These are phyloP conservation scores for Chlorella sp. DNA, from an alignment of 139 green algal species.

Conservation along the genomic window DNA sequence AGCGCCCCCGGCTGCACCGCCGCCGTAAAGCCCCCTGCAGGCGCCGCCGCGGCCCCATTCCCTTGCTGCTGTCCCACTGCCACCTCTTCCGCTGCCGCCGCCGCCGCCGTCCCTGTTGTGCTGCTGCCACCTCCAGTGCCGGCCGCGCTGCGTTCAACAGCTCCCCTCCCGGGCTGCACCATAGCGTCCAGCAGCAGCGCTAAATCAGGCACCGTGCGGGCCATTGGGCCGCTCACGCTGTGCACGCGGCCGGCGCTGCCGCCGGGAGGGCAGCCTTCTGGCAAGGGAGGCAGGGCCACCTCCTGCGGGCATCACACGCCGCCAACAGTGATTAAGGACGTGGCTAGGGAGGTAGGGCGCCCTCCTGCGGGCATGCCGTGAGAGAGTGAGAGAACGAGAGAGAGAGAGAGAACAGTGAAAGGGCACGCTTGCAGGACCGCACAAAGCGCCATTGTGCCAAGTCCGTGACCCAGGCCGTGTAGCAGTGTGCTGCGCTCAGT, in stretches of 20 bases:
- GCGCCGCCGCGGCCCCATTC: no score
- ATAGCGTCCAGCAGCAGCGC: constrained; percentile 40
- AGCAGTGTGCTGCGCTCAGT: no score
- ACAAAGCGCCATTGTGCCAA: no score
- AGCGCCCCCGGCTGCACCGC: background rate
- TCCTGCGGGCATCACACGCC: background rate
- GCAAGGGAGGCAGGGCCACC: background rate
- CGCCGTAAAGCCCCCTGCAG: background rate
- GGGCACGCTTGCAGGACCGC: no score
- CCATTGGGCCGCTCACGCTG: constrained; percentile 37
- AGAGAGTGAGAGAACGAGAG: no score
- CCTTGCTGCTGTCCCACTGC: background rate
- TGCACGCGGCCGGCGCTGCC: constrained; percentile 3
- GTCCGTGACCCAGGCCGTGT: no score
- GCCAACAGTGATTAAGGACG: background rate
- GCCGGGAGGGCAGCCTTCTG: background rate
- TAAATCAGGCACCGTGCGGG: constrained; percentile 31
- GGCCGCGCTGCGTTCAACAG: no score
- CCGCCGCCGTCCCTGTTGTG: no score
- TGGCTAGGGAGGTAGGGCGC: background rate
- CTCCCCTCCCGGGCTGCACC: background rate
- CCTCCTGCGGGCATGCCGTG: no score
- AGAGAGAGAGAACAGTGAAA: no score
- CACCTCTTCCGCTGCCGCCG: no score
- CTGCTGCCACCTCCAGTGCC: no score